These are phyloP conservation scores for Cerrena zonata DNA, from an alignment of 1,284 basidiomycete genomes.

Conservation along the genomic window DNA sequence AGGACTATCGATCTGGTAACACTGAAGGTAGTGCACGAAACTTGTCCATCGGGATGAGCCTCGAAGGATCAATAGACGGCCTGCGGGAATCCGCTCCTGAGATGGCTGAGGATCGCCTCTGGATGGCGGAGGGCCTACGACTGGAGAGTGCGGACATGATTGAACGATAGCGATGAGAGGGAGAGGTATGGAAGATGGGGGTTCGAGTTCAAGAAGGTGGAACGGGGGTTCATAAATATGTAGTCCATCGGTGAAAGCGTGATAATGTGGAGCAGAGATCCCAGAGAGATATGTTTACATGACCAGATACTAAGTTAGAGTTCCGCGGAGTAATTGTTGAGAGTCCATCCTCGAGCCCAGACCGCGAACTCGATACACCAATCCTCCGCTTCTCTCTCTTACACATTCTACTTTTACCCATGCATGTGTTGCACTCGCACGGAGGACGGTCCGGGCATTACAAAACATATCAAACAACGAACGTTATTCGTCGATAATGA, in stretches of 20 bases:
- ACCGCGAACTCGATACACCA: too few species aligned
- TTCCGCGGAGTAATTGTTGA: too few species aligned
- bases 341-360: too few species aligned
- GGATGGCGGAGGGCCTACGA: constrained; percentile 21
- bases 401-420: too few species aligned
- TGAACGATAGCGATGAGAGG: constrained; percentile 2
- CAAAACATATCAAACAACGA: neutral
- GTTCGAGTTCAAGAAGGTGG: neutral
- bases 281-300: neutral
- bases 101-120: constrained; percentile 27
- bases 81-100: constrained; percentile 56
- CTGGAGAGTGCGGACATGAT: constrained; percentile 14
- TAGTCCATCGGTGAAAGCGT: neutral
- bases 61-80: constrained; percentile 69
- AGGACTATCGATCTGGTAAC: constrained; percentile 4
- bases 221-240: neutral
- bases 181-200: constrained; percentile 1
- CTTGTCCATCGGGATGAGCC: constrained; percentile 76
- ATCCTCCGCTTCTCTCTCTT: too few species aligned
- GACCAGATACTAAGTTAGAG: too few species aligned
- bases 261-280: neutral
- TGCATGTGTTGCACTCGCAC: neutral
- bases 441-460: neutral
- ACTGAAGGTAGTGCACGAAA: constrained; percentile 22
- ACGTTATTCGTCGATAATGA: neutral